Evolutionary conservation across 2,329 filamentous ascomycete species (phyloP).

Genomic region (Mycosphaerella sp.): DNA sequence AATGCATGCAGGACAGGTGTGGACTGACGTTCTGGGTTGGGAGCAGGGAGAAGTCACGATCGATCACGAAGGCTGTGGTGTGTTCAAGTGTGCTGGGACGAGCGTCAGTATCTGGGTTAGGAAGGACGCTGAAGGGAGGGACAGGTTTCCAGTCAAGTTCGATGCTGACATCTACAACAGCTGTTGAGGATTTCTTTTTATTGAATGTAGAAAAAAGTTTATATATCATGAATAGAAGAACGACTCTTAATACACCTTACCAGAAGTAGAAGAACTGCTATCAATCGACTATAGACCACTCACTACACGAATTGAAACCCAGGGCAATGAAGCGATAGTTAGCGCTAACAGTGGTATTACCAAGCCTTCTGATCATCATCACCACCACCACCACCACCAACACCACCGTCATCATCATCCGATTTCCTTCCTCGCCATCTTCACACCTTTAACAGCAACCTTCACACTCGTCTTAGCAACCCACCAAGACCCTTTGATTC

Average conservation of each 20-base stretch:
- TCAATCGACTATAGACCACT: too few species aligned
- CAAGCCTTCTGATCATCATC: too few species aligned
- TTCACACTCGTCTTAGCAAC: conserved; percentile 39
- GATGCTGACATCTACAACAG: conserved; percentile 22
- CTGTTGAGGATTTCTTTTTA: not conserved
- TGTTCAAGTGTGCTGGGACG: conserved; percentile 50
- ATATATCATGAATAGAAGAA: not conserved
- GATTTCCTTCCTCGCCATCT: conserved; percentile 32
- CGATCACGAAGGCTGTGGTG: conserved; percentile 53
- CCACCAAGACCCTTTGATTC: conserved; percentile 40
- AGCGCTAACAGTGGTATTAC: too few species aligned
- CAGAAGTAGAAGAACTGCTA: too few species aligned
- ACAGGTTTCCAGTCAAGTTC: conserved; percentile 37
- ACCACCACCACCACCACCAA: too few species aligned
- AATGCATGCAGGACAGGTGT: conserved; percentile 48
- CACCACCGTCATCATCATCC: not conserved
- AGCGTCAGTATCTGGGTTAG: conserved; percentile 60
- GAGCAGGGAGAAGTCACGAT: conserved; percentile 52
- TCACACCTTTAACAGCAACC: conserved; percentile 36
- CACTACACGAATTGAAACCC: too few species aligned
- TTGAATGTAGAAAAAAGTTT: too few species aligned
- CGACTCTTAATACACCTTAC: not conserved
- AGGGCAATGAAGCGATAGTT: too few species aligned
- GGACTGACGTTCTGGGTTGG: conserved; percentile 60
- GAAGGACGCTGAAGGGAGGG: conserved; percentile 49